These are phyloP conservation scores for Quercus gilva DNA, from an alignment of 306 rosid genomes.

Conservation along the genomic window DNA sequence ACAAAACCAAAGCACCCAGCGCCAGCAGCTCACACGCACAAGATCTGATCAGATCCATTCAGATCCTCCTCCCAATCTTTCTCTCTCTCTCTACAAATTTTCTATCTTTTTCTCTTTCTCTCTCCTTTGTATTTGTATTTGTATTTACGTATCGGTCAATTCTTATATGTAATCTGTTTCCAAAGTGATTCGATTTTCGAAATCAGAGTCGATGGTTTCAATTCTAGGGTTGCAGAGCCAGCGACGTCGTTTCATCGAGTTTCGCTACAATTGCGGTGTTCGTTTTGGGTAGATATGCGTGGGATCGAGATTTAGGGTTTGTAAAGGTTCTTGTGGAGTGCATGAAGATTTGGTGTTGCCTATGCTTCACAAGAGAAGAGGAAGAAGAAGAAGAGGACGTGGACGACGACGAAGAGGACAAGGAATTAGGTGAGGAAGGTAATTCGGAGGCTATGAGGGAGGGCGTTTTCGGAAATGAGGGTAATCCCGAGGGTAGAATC, in stretches of 20 bases:
- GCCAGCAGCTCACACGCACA: constrained; percentile 15
- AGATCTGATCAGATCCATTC: constrained; percentile 84
- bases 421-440: constrained; percentile 24
- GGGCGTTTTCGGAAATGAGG: constrained; percentile 34
- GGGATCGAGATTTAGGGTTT: constrained; percentile 58
- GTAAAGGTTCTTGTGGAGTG: constrained; percentile 39
- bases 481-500: constrained; percentile 15
- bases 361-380: constrained; percentile 64
- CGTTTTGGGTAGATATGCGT: constrained; percentile 31
- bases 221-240: constrained; percentile 54
- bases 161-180: not conserved
- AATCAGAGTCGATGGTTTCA: not conserved
- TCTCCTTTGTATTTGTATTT: not conserved
- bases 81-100: not conserved
- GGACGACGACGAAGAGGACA: too few relatives aligned
- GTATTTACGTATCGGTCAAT: not conserved
- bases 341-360: constrained; percentile 81
- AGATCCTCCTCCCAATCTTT: not conserved
- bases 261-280: constrained; percentile 20
- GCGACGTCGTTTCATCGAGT: constrained; percentile 4
- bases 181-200: not conserved
- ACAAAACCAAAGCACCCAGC: not conserved
- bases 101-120: not conserved
- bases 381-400: constrained; percentile 18
- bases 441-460: constrained; percentile 33